A percentile compares a stretch with the other conserved stretches of the same genome.
Conservation (phyloP, 2,329 filamentous ascomycete genomes). For the Cladosporium sp. region DNA sequence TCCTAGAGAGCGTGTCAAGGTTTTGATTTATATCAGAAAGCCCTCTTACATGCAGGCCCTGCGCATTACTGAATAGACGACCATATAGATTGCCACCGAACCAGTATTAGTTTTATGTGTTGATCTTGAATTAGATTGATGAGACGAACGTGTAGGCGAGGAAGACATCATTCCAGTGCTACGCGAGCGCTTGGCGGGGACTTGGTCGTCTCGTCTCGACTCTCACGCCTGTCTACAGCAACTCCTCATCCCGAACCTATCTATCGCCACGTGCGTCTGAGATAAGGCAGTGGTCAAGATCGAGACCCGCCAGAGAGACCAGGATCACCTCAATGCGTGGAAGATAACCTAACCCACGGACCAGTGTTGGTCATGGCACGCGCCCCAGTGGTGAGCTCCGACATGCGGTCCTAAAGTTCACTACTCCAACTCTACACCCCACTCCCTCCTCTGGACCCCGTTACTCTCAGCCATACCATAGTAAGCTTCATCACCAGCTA, state of each 20-base stretch:
- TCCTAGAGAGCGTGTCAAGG: background rate
- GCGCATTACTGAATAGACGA: too few species aligned
- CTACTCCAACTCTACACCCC: conserved; percentile 7
- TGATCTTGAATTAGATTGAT: background rate
- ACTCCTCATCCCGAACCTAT: background rate
- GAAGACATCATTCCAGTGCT: background rate
- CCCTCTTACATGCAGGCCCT: too few species aligned
- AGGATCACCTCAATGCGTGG: background rate
- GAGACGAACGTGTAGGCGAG: background rate
- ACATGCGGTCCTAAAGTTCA: background rate
- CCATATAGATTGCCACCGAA: background rate
- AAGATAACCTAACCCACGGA: background rate
- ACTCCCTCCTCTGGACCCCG: conserved; percentile 4
- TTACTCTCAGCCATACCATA: background rate
- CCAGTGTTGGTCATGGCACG: background rate
- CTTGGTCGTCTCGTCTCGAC: background rate
- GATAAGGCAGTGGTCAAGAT: background rate
- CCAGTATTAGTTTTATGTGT: background rate
- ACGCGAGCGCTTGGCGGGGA: background rate
- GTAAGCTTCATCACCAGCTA: background rate
- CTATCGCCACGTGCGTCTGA: background rate
- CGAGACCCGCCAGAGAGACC: background rate
- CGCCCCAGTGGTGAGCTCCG: conserved; percentile 1
- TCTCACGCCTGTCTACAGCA: background rate
- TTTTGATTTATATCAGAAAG: background rate